These are phyloP conservation scores for Sugiyamaella qingdaonensis DNA, from an alignment of 805 yeast species.

Conservation along the genomic window DNA sequence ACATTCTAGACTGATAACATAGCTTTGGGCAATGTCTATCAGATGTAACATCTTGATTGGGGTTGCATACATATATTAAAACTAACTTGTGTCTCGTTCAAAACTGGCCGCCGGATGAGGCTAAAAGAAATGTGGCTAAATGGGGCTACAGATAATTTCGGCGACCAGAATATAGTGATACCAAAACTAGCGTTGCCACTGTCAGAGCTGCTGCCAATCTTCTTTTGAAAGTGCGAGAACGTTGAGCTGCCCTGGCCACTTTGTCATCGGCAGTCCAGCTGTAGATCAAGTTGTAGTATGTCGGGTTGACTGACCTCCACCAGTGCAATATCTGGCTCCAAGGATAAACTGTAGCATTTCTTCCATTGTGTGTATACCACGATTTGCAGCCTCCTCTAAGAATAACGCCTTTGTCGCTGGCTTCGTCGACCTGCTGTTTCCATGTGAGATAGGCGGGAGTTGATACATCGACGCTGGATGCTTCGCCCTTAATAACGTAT, in stretches of 20 bases:
- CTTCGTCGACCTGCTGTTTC: constrained; percentile 9
- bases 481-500: constrained; percentile 13
- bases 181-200: background rate
- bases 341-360: constrained; percentile 18
- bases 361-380: constrained; percentile 17
- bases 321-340: constrained; percentile 18
- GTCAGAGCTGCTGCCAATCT: background rate
- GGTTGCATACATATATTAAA: no score
- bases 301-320: constrained; percentile 14
- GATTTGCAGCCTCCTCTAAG: constrained; percentile 19
- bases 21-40: no score
- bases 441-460: constrained; percentile 17
- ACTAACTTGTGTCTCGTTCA: no score
- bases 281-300: constrained; percentile 2
- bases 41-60: no score
- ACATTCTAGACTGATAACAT: no score
- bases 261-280: constrained; percentile 1
- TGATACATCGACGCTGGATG: constrained; percentile 12
- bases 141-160: no score
- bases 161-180: background rate
- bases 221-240: background rate
- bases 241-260: background rate
- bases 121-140: no score
- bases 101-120: no score
- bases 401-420: constrained; percentile 11